Evolutionary conservation across 495 filamentous ascomycete genomes (phyloP), one percentile per base, ranked within the genome.

Genomic region (Penicillium chermesinum): DNA sequence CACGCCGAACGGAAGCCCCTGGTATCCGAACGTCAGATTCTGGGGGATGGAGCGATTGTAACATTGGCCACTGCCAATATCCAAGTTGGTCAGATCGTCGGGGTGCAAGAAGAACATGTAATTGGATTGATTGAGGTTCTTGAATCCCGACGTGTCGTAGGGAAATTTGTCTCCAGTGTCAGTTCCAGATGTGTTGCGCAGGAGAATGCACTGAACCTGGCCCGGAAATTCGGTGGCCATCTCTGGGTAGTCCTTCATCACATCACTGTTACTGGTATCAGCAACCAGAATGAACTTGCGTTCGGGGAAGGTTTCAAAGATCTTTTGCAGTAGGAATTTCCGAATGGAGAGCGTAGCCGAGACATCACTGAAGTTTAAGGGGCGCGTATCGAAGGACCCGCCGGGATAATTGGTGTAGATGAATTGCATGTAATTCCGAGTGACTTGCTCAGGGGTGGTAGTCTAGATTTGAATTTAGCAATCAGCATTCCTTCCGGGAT

Each of bases 101-200:
- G 87, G 72, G 1, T 79, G 71, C 2, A 69, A 63, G 69, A 91
- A 90, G 70, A 91, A 91, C 86, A 91, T 89, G 59, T 86, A 91
- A 56, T 62, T 73, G 36, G 68, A 67, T 55, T 79, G 74, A 25
- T 83, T 74, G 21, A 91, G 46, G 3, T 64, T 70, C 60, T 84
- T 56, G 64, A 90, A 89, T n/a, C 78, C 79, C 6, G 61, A 71
- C 0, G 87, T 91, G 57, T 91, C 74, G 58, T 91, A 89, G 0
- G 86, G 86, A 60, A 88, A 88, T 25, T 72, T 68, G 50, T 79
- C 71, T 0, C 65, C 71, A 0, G 64, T 27, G 55, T 91, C 87
- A 0, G 85, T 89, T 9, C 78, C 73, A 9, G 69, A 73, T 0
- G 83, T 87, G 62, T 91, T 91, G n/a, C 87, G 76, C 2, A 91